phyloP scores from a whole-genome alignment of 1,284 basidiomycete genomes.

The Blastosporella zonata region DNA sequence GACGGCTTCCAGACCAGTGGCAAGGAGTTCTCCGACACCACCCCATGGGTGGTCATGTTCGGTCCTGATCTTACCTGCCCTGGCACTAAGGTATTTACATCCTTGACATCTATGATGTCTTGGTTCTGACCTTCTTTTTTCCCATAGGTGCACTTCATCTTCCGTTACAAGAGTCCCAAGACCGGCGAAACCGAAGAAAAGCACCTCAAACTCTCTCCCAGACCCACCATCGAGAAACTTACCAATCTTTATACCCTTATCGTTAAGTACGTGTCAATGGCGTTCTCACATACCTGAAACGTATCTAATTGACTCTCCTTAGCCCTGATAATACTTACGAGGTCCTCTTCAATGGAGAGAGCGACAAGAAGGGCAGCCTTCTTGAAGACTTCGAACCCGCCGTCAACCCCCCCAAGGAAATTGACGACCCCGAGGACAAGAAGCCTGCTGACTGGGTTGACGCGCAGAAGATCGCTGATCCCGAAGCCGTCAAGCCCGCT shows the following conservation, averaged over 20 bases:
- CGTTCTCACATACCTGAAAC: background rate
- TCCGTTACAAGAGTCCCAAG: conserved; percentile 92
- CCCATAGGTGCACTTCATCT: conserved; percentile 89
- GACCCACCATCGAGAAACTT: conserved; percentile 83
- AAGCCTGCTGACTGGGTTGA: conserved; percentile 97
- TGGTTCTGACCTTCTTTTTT: conserved; percentile 2
- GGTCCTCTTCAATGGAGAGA: conserved; percentile 89
- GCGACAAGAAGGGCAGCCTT: conserved; percentile 76
- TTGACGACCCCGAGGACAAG: conserved; percentile 88
- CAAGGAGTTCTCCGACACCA: conserved; percentile 94
- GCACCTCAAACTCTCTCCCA: conserved; percentile 83
- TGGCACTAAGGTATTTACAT: conserved; percentile 67
- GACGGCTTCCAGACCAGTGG: conserved; percentile 89
- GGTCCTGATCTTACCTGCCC: conserved; percentile 88
- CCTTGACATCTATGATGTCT: background rate
- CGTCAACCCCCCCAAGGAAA: conserved; percentile 91
- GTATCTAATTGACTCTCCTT: background rate
- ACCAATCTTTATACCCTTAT: conserved; percentile 93
- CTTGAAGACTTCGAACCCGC: conserved; percentile 95
- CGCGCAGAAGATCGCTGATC: conserved; percentile 80
- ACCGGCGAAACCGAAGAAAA: conserved; percentile 96
- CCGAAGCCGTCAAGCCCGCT: conserved; percentile 84
- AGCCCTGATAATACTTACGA: conserved; percentile 96
- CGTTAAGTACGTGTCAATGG: conserved; percentile 62
- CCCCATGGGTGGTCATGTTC: conserved; percentile 98